These are phyloP conservation scores for Beauveria sp. DNA, from an alignment of 2,329 filamentous ascomycete genomes.

Conservation along the genomic window DNA sequence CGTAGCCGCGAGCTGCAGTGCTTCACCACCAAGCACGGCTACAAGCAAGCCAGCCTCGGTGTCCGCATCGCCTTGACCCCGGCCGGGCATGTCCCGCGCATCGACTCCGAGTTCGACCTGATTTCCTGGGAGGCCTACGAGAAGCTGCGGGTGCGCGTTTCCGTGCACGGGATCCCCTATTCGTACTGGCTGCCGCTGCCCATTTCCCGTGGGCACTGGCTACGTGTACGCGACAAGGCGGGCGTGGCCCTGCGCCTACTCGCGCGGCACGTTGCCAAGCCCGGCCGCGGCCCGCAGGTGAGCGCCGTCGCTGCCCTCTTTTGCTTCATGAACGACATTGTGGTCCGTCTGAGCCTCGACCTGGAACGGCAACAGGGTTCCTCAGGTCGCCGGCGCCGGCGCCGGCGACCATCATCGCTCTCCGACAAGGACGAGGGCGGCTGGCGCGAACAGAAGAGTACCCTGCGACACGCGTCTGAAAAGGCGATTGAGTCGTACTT, in stretches of 20 bases:
- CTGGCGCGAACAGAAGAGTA: constrained; percentile 23
- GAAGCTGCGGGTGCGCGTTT: constrained; percentile 27
- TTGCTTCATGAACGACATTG: constrained; percentile 43
- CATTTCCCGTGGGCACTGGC: constrained; percentile 38
- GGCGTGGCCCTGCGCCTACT: neutral
- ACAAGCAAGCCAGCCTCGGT: constrained; percentile 31
- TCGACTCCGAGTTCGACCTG: constrained; percentile 43
- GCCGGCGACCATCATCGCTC: neutral
- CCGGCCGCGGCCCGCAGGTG: neutral
- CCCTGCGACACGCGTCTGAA: constrained; percentile 39
- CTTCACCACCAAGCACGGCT: constrained; percentile 36
- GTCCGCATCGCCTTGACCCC: constrained; percentile 28
- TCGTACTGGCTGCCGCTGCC: constrained; percentile 39
- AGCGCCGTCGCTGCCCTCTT: constrained; percentile 24
- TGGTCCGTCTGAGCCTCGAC: constrained; percentile 37
- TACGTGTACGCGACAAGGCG: constrained; percentile 23
- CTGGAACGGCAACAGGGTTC: constrained; percentile 1
- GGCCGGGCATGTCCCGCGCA: constrained; percentile 17
- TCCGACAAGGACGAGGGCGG: neutral
- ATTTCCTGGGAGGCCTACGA: constrained; percentile 34
- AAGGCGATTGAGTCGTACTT: constrained; percentile 48
- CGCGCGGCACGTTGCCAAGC: neutral
- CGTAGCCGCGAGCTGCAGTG: constrained; percentile 39
- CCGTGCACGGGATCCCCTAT: constrained; percentile 35
- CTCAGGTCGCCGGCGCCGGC: neutral